Percentiles rank a stretch among this genome's conserved stretches.
phyloP scores from a whole-genome alignment of 495 filamentous ascomycete genomes.

The Lophiostoma macrostomum region DNA sequence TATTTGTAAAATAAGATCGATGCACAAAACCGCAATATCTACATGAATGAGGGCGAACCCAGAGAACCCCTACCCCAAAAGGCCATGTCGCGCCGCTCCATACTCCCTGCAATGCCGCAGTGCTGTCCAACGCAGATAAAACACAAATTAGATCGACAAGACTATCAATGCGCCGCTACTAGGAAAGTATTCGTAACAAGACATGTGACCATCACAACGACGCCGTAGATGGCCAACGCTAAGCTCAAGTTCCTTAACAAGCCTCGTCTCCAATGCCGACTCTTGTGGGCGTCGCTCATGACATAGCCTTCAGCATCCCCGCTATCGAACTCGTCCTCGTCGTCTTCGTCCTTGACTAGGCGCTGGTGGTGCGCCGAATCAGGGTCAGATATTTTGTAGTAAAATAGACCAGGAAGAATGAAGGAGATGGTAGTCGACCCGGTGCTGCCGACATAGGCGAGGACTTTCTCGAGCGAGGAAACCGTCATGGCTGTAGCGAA shows the following conservation, averaged over 20 bases:
- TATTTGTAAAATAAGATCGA: not conserved
- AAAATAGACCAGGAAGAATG: constrained; percentile 92
- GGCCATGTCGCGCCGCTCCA: too few relatives aligned
- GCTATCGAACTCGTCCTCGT: constrained; percentile 53
- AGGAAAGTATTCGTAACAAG: constrained; percentile 80
- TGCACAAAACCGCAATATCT: too few relatives aligned
- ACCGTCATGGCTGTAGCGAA: constrained; percentile 90
- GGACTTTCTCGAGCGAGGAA: constrained; percentile 78
- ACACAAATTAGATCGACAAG: too few relatives aligned
- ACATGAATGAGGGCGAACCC: too few relatives aligned
- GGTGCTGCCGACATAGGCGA: constrained; percentile 93
- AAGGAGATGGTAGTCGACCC: constrained; percentile 94
- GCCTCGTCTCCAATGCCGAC: constrained; percentile 51
- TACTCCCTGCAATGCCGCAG: too few relatives aligned
- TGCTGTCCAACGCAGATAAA: too few relatives aligned
- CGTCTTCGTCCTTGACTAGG: constrained; percentile 79
- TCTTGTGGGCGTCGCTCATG: constrained; percentile 24
- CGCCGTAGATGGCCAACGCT: constrained; percentile 75
- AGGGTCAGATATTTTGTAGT: constrained; percentile 93
- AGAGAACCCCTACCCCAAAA: too few relatives aligned
- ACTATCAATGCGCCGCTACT: constrained; percentile 50
- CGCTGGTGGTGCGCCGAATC: constrained; percentile 79
- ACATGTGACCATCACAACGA: constrained; percentile 85
- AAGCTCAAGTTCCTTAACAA: constrained; percentile 71
- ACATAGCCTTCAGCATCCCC: constrained; percentile 38